phyloP scores from a whole-genome alignment of 306 rosid species.

The Quercus bicolor region DNA sequence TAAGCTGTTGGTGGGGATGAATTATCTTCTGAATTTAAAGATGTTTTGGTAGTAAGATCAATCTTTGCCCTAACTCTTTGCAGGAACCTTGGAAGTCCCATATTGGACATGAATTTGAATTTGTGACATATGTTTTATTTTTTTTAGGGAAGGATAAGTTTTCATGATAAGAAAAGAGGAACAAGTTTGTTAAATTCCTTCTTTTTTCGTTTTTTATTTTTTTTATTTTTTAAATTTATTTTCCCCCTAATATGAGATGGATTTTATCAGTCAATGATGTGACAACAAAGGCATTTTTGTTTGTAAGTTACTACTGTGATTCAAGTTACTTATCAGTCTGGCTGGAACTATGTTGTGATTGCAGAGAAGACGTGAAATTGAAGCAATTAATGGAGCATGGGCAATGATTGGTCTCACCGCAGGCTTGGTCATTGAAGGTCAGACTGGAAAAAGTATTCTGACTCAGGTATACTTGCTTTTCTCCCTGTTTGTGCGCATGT shows the following conservation, averaged over 20 bases:
- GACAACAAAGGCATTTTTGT: background rate
- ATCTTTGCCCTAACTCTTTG: background rate
- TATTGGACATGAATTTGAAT: background rate
- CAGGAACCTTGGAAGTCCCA: background rate
- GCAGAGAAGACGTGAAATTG: constrained; percentile 80
- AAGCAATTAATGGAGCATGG: constrained; percentile 95
- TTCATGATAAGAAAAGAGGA: background rate
- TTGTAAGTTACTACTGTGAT: background rate
- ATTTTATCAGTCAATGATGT: constrained; percentile 1
- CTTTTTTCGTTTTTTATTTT: background rate
- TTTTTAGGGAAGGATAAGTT: background rate
- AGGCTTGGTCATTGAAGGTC: constrained; percentile 77
- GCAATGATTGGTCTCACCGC: constrained; percentile 93
- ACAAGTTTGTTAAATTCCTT: background rate
- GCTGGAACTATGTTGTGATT: constrained; percentile 27
- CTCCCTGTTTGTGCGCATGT: background rate
- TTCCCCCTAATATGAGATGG: background rate
- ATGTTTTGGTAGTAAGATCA: background rate
- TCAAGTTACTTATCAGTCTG: constrained; percentile 18
- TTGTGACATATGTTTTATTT: background rate
- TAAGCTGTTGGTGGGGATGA: background rate
- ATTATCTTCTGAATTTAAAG: background rate
- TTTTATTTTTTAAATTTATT: background rate
- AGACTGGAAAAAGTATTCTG: constrained; percentile 72
- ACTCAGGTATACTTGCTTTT: constrained; percentile 55